These are phyloP conservation scores for Sabuloglossum arenarium DNA, from an alignment of 495 filamentous ascomycete species.

Conservation along the genomic window DNA sequence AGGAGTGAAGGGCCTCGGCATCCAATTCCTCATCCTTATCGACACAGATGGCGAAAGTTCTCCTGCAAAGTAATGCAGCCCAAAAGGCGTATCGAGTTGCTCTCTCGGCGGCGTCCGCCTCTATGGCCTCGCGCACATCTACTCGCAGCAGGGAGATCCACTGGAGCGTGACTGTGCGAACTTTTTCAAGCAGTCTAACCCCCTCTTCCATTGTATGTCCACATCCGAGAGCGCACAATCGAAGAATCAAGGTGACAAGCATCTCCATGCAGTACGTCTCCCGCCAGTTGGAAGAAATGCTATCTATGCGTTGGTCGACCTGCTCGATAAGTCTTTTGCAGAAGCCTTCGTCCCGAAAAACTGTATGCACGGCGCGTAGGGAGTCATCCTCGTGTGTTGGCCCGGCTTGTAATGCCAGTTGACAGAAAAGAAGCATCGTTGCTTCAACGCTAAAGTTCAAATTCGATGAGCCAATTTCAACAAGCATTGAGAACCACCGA, in stretches of 20 bases:
- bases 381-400: constrained; percentile 15
- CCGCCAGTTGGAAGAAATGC: constrained; percentile 28
- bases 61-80: constrained; percentile 28
- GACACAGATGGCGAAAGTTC: constrained; percentile 21
- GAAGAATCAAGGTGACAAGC: constrained; percentile 22
- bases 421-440: constrained; percentile 19
- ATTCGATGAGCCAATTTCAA: constrained; percentile 3
- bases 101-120: constrained; percentile 18
- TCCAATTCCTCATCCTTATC: background rate
- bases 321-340: constrained; percentile 21
- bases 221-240: constrained; percentile 11
- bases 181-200: constrained; percentile 11
- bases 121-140: constrained; percentile 21
- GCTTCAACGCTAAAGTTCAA: constrained; percentile 24
- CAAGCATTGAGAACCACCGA: constrained; percentile 1
- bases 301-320: constrained; percentile 19
- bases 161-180: constrained; percentile 8
- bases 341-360: constrained; percentile 26
- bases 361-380: constrained; percentile 21
- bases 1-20: constrained; percentile 2
- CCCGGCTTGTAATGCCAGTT: constrained; percentile 27
- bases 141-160: constrained; percentile 27
- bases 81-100: constrained; percentile 22
- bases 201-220: constrained; percentile 10
- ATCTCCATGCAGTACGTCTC: constrained; percentile 28